Conservation (phyloP, 2,329 filamentous ascomycete genomes). For the Ascochyta lentis region DNA sequence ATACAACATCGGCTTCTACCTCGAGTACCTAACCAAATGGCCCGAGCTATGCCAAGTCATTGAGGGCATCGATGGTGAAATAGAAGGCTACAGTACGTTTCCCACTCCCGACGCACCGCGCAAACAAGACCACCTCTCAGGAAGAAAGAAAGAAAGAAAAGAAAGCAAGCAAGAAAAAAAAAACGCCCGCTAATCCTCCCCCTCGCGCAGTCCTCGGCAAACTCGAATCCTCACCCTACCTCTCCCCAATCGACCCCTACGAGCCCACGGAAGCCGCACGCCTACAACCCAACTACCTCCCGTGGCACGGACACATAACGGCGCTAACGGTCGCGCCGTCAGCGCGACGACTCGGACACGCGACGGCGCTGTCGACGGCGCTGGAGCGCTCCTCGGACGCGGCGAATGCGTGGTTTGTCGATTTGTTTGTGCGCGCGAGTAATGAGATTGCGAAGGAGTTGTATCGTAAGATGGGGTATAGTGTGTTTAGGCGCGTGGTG, state of each 20-base stretch:
- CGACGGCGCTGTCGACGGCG: conserved; percentile 79
- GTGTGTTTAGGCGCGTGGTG: conserved; percentile 84
- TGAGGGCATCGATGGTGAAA: conserved; percentile 83
- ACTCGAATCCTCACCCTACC: conserved; percentile 80
- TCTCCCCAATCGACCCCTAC: conserved; percentile 74
- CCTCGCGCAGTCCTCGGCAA: conserved; percentile 84
- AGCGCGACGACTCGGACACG: conserved; percentile 84
- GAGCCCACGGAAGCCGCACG: conserved; percentile 57
- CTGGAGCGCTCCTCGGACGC: conserved; percentile 84
- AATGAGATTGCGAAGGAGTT: conserved; percentile 87
- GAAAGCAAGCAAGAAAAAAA: too few relatives aligned
- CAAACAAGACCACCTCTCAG: too few relatives aligned
- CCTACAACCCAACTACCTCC: conserved; percentile 74
- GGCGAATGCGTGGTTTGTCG: conserved; percentile 90
- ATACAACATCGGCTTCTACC: conserved; percentile 93
- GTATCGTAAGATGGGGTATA: conserved; percentile 90
- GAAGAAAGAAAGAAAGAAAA: not conserved
- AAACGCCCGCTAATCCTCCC: conserved; percentile 1
- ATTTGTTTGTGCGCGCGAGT: conserved; percentile 88
- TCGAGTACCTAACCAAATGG: conserved; percentile 96
- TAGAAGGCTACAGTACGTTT: conserved; percentile 87
- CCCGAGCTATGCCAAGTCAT: conserved; percentile 92
- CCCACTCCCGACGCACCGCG: not conserved
- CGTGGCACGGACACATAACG: conserved; percentile 99
- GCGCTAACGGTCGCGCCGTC: conserved; percentile 90